Conservation (phyloP, 148 eudicot species). For the Rhododendron henanense region DNA sequence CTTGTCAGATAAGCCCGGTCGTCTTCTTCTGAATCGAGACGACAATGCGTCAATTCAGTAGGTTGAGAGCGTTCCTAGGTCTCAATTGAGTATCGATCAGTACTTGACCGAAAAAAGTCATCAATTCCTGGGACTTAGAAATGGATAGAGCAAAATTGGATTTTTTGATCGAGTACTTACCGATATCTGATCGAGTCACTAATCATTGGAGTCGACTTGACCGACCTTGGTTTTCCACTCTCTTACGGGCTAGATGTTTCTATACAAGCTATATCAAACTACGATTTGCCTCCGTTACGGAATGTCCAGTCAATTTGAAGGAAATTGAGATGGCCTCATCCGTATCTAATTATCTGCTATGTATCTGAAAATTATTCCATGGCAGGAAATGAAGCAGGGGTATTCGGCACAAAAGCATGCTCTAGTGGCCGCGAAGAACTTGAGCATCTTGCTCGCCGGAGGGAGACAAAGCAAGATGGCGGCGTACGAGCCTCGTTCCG, state of each 20-base stretch:
- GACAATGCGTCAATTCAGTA: too few relatives aligned
- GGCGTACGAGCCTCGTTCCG: constrained; percentile 30
- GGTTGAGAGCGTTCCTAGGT: too few relatives aligned
- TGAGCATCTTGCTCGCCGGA: constrained; percentile 40
- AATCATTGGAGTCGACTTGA: not conserved
- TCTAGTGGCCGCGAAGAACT: constrained; percentile 45
- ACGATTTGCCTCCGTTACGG: not conserved
- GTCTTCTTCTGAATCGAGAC: not conserved
- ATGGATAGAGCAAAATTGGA: too few relatives aligned
- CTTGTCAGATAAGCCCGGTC: not conserved
- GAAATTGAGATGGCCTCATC: not conserved
- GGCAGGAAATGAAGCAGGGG: constrained; percentile 60
- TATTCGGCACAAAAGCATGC: constrained; percentile 58
- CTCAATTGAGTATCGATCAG: too few relatives aligned
- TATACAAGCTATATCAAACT: too few relatives aligned
- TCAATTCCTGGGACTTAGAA: too few relatives aligned
- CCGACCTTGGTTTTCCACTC: not conserved
- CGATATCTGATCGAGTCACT: too few relatives aligned
- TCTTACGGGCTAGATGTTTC: too few relatives aligned
- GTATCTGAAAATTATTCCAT: not conserved
- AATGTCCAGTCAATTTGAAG: not conserved
- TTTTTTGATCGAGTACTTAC: too few relatives aligned
- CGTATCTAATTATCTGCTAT: not conserved
- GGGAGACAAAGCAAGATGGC: constrained; percentile 43
- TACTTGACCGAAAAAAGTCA: too few relatives aligned